phyloP scores from a whole-genome alignment of 768 basidiomycete species.

The Boletus patriciae region DNA sequence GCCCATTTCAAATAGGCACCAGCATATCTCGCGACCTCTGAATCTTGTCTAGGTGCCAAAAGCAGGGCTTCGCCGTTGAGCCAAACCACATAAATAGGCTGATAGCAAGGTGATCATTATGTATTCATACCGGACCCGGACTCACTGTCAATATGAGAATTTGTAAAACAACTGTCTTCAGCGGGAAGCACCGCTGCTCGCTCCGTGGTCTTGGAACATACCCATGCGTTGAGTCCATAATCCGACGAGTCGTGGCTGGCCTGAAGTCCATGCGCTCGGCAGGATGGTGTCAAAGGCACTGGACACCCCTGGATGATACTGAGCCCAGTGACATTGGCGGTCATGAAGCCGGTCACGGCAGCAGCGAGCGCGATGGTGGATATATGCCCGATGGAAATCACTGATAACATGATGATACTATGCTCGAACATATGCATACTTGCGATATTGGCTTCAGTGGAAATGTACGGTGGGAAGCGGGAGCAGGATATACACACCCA shows the following conservation, averaged over 20 bases:
- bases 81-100: conserved; percentile 71
- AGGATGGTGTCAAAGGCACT: too few species aligned
- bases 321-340: too few species aligned
- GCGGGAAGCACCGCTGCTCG: not conserved
- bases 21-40: conserved; percentile 76
- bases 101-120: not conserved
- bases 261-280: too few species aligned
- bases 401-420: conserved; percentile 79
- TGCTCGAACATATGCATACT: conserved; percentile 82
- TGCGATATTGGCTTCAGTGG: not conserved
- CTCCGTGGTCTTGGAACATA: too few species aligned
- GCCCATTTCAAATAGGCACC: conserved; percentile 69
- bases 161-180: conserved; percentile 18
- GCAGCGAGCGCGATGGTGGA: conserved; percentile 90
- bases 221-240: too few species aligned
- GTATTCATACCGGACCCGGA: not conserved
- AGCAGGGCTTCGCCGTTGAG: conserved; percentile 79
- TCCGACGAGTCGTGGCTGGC: too few species aligned
- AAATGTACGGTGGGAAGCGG: not conserved
- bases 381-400: conserved; percentile 89
- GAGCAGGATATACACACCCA: conserved; percentile 46
- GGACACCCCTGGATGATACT: too few species aligned
- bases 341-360: conserved; percentile 70
- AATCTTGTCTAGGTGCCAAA: conserved; percentile 70
- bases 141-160: conserved; percentile 53